Evolutionary conservation across 2,329 filamentous ascomycete species (phyloP), one percentile per base, ranked within the genome.

Genomic region (Nemania serpens): DNA sequence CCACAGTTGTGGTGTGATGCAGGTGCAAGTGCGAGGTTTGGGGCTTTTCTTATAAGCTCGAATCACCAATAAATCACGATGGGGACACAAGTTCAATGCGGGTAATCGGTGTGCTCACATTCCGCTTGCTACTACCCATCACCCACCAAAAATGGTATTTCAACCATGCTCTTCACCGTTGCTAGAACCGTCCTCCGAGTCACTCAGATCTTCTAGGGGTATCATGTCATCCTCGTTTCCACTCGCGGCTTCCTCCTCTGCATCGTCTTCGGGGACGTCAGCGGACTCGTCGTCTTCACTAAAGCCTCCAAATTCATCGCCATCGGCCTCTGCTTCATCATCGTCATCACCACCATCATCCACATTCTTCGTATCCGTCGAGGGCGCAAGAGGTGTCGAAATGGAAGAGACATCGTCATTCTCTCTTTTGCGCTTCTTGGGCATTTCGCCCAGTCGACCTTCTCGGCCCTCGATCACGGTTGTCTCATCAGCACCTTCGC

Each of bases 401-500:
- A 68, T 69, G 13, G 74, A 73, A 29, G 75, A 75, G 17, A 75
- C 79, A 17, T 54, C 54, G 6, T 79, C 79, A 22, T 87, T 85
- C 17, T 87, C 84, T 15, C 80, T 78, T 69, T 88, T 88, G 70
- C 94, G 90, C 78, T 96, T 91, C 77, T 87, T 89, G 43, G 86
- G 86, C 88, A 96, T 97, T 76, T 97, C 92, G 17, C 93, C 93
- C 0, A 96, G 80, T 67, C 87, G 84, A 12, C 93, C 93, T 62
- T 90, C 85, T 48, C 93, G 86, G 5, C 91, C 91, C 63, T 88
- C 85, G n/a, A 88, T 77, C 39, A 76, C 78, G 7, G 50, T 36
- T 34, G 79, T 78, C 11, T 77, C 80, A 34, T 84, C 83, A 6
- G 79, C 79, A 10, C 78, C 80, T 49, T 84, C 84, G 3, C 76